These are phyloP conservation scores for Malania oleifera DNA, from an alignment of 164 flowering plant genomes.

Conservation along the genomic window DNA sequence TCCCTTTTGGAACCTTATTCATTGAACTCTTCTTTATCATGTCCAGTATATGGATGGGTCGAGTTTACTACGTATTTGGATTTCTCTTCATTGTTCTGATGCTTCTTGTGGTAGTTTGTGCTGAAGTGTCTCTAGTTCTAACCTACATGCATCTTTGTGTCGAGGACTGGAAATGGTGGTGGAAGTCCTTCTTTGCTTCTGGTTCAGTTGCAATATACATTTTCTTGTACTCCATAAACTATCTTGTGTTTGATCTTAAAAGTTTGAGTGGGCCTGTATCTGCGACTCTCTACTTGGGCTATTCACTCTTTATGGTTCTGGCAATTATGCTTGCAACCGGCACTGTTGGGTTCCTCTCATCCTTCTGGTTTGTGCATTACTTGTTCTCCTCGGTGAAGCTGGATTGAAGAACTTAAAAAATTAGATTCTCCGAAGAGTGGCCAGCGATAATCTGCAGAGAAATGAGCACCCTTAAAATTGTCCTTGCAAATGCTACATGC, in stretches of 20 bases:
- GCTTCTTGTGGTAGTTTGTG: slow-evolving; percentile 83
- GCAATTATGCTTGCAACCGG: slow-evolving; percentile 84
- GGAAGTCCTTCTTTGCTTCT: slow-evolving; percentile 94
- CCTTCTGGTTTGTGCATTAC: slow-evolving; percentile 87
- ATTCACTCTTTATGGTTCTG: slow-evolving; percentile 71
- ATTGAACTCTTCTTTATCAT: slow-evolving; percentile 89
- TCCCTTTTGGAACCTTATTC: slow-evolving; percentile 84
- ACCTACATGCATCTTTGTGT: slow-evolving; percentile 92
- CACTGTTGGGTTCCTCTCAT: slow-evolving; percentile 78
- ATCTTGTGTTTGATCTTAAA: slow-evolving; percentile 73
- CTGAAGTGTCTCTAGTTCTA: slow-evolving; percentile 77
- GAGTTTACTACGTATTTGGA: slow-evolving; percentile 84
- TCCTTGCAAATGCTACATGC: slow-evolving; percentile 7
- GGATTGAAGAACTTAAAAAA: slow-evolving; percentile 33
- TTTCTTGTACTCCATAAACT: slow-evolving; percentile 75
- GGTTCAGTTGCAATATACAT: slow-evolving; percentile 86
- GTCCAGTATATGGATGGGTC: slow-evolving; percentile 92
- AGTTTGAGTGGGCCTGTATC: slow-evolving; percentile 84
- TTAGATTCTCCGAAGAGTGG: neutral
- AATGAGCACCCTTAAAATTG: neutral
- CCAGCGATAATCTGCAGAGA: neutral
- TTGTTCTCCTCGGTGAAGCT: slow-evolving; percentile 84
- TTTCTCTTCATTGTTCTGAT: slow-evolving; percentile 65
- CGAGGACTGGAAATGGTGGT: slow-evolving; percentile 94
- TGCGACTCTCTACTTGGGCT: slow-evolving; percentile 74